Evolutionary conservation across 1,139 yeast species (phyloP).

Genomic region (Torulaspora pretoriensis): DNA sequence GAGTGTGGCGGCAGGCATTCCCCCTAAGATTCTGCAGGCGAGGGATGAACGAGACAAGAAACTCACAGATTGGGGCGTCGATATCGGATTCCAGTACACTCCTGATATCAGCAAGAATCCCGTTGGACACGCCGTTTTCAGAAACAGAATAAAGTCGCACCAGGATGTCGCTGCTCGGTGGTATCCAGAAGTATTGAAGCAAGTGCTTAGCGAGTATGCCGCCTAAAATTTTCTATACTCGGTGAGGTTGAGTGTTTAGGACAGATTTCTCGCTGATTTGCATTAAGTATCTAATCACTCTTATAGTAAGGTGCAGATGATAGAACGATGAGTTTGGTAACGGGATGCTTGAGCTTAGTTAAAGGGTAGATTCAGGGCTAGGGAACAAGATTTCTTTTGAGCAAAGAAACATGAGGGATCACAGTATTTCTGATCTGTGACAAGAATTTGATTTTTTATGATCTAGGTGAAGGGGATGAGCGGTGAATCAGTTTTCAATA

Average conservation of each 20-base stretch:
- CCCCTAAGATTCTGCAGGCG: slow-evolving; percentile 34
- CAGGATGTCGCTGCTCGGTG: slow-evolving; percentile 62
- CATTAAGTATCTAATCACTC: background rate
- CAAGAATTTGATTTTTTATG: no score
- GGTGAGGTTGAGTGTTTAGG: background rate
- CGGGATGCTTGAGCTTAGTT: no score
- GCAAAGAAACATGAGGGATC: no score
- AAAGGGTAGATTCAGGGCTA: no score
- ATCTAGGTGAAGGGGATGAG: no score
- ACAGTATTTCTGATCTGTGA: no score
- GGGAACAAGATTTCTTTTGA: no score
- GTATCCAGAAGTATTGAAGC: slow-evolving; percentile 48
- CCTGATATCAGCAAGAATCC: slow-evolving; percentile 45
- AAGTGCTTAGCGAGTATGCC: slow-evolving; percentile 16
- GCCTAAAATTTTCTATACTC: background rate
- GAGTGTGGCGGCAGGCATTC: slow-evolving; percentile 37
- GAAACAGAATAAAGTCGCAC: slow-evolving; percentile 62
- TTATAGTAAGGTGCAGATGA: background rate
- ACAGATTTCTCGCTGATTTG: background rate
- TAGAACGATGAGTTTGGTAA: no score
- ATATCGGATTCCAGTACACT: slow-evolving; percentile 49
- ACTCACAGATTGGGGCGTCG: slow-evolving; percentile 38
- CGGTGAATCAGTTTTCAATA: no score
- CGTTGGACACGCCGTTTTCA: slow-evolving; percentile 56
- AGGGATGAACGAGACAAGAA: slow-evolving; percentile 41